Percentiles rank a stretch among this genome's conserved stretches.
Conservation (phyloP, 495 filamentous ascomycete genomes). For the Hyaloscypha hepaticicola region DNA sequence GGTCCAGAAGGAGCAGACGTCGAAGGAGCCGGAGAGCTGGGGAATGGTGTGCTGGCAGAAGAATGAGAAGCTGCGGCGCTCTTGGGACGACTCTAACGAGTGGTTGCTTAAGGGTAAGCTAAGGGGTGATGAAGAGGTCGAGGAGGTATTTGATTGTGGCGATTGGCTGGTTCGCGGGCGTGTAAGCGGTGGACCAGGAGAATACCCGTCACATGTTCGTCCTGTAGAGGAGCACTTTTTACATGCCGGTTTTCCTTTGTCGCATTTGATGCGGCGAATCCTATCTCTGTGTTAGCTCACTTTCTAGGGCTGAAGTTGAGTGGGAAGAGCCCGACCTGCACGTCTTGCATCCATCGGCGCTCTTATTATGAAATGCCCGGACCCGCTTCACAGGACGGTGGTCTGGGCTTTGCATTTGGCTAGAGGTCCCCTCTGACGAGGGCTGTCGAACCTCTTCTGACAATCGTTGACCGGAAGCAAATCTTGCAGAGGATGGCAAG, state of each 20-base stretch:
- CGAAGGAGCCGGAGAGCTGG: conserved; percentile 41
- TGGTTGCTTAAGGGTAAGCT: not conserved
- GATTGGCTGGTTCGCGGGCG: not conserved
- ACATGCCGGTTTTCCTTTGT: conserved; percentile 43
- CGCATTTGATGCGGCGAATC: conserved; percentile 45
- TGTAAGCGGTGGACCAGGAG: conserved; percentile 2
- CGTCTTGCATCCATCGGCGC: conserved; percentile 16
- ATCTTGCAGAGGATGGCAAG: not conserved
- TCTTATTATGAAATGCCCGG: not conserved
- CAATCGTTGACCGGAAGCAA: not conserved
- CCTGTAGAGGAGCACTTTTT: conserved; percentile 42
- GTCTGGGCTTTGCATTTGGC: not conserved
- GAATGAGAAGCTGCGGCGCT: conserved; percentile 14
- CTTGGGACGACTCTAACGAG: conserved; percentile 8
- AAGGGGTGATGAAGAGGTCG: not conserved
- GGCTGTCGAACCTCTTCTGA: not conserved
- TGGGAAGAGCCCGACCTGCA: conserved; percentile 25
- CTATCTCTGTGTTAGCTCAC: conserved; percentile 17
- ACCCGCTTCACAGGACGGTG: not conserved
- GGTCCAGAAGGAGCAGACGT: conserved; percentile 40
- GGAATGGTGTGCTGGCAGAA: conserved; percentile 20
- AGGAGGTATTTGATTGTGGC: not conserved
- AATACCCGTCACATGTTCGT: conserved; percentile 45
- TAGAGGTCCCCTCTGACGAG: not conserved
- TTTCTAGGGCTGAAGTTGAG: not conserved